Conservation (phyloP, 2,329 filamentous ascomycete genomes). For the Sclerotinia trifoliorum region DNA sequence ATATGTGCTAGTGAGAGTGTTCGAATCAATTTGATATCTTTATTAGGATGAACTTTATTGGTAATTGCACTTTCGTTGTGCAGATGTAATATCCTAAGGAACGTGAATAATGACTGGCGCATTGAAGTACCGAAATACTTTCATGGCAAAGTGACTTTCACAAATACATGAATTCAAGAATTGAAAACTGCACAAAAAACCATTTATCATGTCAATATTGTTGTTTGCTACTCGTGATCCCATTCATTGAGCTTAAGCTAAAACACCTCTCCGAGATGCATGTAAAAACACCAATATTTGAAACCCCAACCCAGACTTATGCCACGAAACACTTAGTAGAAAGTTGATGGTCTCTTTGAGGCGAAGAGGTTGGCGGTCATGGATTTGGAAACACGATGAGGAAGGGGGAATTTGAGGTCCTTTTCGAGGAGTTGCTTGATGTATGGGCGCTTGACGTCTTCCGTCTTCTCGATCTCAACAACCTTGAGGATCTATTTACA, state of each 20-base stretch:
- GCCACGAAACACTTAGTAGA: conserved; percentile 61
- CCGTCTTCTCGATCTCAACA: conserved; percentile 91
- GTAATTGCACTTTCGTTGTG: background rate
- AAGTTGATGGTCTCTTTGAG: conserved; percentile 91
- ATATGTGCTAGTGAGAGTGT: background rate
- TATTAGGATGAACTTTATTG: background rate
- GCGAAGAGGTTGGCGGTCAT: conserved; percentile 88
- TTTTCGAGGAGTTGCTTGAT: conserved; percentile 98
- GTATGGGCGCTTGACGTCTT: conserved; percentile 96
- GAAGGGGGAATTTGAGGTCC: conserved; percentile 96
- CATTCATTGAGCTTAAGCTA: conserved; percentile 40
- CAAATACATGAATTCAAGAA: background rate
- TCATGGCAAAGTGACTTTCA: background rate
- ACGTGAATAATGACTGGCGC: background rate
- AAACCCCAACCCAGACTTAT: conserved; percentile 33
- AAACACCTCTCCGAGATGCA: conserved; percentile 41
- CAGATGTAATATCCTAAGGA: background rate
- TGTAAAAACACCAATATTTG: conserved; percentile 35
- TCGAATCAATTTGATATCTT: background rate
- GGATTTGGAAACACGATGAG: conserved; percentile 87
- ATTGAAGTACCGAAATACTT: background rate
- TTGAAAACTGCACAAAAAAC: conserved; percentile 14
- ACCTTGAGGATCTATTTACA: conserved; percentile 85
- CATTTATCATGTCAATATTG: conserved; percentile 26
- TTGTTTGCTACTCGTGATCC: conserved; percentile 38